phyloP scores from a whole-genome alignment of 352 stramenopile species.

The Pythium vanterpoolii region DNA sequence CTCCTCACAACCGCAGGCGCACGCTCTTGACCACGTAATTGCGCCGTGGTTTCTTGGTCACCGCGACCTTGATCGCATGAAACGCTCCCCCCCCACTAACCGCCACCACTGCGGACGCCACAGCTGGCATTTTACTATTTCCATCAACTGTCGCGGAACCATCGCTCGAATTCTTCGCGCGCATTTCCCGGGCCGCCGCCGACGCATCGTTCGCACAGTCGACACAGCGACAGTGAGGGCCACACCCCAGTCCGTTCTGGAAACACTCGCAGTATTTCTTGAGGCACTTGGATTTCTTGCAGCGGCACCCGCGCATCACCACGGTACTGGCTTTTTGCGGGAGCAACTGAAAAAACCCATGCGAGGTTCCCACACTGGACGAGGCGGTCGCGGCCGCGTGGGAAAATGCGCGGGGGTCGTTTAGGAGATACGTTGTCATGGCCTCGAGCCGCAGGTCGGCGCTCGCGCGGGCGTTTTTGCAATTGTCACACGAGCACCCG shows the following conservation, averaged over 20 bases:
- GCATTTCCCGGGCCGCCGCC: slow-evolving; percentile 27
- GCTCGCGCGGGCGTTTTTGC: slow-evolving; percentile 60
- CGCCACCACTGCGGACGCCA: not conserved
- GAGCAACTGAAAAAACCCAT: slow-evolving; percentile 64
- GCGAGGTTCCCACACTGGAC: no score
- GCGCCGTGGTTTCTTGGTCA: slow-evolving; percentile 68
- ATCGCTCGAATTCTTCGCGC: slow-evolving; percentile 24
- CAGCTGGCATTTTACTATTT: not conserved
- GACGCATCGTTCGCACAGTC: slow-evolving; percentile 92
- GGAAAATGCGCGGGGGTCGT: slow-evolving; percentile 76
- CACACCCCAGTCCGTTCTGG: slow-evolving; percentile 90
- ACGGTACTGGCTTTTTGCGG: slow-evolving; percentile 73
- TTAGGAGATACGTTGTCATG: slow-evolving; percentile 74
- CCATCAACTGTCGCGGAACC: not conserved
- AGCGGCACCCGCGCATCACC: slow-evolving; percentile 89
- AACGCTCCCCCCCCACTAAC: slow-evolving; percentile 28
- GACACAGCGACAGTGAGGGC: slow-evolving; percentile 91
- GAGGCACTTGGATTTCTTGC: slow-evolving; percentile 96
- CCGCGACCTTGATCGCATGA: slow-evolving; percentile 57
- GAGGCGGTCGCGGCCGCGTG: slow-evolving; percentile 26
- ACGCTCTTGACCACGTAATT: slow-evolving; percentile 62
- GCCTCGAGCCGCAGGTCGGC: slow-evolving; percentile 63
- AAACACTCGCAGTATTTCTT: slow-evolving; percentile 99
- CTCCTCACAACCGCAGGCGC: slow-evolving; percentile 30
- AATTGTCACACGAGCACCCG: slow-evolving; percentile 66